A percentile compares a stretch with the other conserved stretches of the same genome.
Evolutionary conservation across 2,329 filamentous ascomycete genomes (phyloP).

Genomic region (Diaporthe ampelina): DNA sequence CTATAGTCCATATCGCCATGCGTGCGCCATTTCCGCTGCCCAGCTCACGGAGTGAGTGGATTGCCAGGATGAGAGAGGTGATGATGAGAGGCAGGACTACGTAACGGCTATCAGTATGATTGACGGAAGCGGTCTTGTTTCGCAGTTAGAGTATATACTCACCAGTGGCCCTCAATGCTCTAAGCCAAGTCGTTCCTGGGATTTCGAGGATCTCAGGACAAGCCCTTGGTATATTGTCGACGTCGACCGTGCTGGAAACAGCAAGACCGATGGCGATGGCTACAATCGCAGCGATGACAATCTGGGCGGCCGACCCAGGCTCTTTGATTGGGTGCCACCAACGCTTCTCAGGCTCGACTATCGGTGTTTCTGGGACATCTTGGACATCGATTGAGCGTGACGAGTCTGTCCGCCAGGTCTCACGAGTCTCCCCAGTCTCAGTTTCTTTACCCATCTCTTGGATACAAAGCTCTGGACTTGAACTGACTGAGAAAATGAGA

Average conservation of each 20-base stretch:
- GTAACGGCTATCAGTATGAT: background rate
- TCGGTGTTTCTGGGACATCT: background rate
- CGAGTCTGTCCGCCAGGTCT: conserved; percentile 16
- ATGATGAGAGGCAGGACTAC: conserved; percentile 66
- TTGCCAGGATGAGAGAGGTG: conserved; percentile 64
- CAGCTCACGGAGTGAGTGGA: conserved; percentile 63
- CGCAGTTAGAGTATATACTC: conserved; percentile 42
- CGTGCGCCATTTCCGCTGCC: conserved; percentile 54
- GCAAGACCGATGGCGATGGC: conserved; percentile 64
- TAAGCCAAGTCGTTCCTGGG: conserved; percentile 64
- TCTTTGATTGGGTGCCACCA: conserved; percentile 56
- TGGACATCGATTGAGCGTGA: background rate
- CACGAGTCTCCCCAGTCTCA: background rate
- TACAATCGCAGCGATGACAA: conserved; percentile 62
- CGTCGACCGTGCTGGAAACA: conserved; percentile 57
- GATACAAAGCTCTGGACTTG: background rate
- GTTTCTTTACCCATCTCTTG: conserved; percentile 11
- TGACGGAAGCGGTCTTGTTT: background rate
- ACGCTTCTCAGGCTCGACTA: conserved; percentile 45
- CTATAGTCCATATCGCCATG: conserved; percentile 63
- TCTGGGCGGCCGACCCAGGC: conserved; percentile 59
- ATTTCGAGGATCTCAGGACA: conserved; percentile 60
- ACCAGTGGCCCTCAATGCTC: conserved; percentile 63
- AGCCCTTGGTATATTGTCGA: conserved; percentile 58
- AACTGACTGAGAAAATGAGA: background rate